Conservation (phyloP, 1,284 basidiomycete species). For the Microbotryomycetes sp. region DNA sequence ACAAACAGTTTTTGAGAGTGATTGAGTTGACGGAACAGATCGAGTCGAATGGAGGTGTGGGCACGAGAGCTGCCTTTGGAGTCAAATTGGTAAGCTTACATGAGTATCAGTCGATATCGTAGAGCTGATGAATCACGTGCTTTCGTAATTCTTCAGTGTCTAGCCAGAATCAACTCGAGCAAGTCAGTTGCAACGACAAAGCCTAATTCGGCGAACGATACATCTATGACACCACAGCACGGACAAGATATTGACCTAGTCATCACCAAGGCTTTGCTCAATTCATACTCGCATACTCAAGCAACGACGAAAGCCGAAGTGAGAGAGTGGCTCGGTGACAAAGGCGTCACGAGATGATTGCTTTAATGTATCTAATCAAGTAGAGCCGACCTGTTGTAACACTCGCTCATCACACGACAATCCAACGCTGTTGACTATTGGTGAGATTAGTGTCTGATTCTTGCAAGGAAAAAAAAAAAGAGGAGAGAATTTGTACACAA, state of each 20-base stretch:
- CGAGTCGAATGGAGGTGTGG: conserved; percentile 26
- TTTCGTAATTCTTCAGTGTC: no score
- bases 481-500: no score
- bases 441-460: no score
- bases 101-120: no score
- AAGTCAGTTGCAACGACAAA: no score
- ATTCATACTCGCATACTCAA: background rate
- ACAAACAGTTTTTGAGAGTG: conserved; percentile 74
- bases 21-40: conserved; percentile 62
- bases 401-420: no score
- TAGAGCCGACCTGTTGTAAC: no score
- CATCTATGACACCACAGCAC: background rate
- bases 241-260: background rate
- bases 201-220: background rate
- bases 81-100: conserved; percentile 66
- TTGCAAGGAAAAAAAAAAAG: no score
- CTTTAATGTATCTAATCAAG: no score
- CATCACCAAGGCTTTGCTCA: background rate
- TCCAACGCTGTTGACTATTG: no score
- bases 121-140: no score
- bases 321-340: background rate
- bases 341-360: background rate
- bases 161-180: background rate
- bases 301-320: background rate
- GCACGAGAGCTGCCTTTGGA: conserved; percentile 69